Evolutionary conservation across 1,139 yeast species (phyloP).

Genomic region (Debaryomyces fabryi): DNA sequence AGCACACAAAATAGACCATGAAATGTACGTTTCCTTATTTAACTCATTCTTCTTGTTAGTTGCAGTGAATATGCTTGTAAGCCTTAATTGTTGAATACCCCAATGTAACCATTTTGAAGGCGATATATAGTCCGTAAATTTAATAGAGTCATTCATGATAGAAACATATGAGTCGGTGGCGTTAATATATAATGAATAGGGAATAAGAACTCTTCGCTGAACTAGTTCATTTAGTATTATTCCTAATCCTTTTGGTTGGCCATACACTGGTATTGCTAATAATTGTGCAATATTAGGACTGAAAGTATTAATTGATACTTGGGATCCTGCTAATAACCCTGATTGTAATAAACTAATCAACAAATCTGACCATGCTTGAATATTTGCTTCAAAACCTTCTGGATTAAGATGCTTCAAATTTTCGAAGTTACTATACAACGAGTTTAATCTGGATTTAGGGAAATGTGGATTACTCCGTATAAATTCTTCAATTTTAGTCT

Average conservation of each 20-base stretch:
- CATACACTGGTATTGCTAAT: conserved; percentile 31
- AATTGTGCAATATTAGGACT: conserved; percentile 24
- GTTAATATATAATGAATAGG: conserved; percentile 22
- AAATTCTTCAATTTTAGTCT: conserved; percentile 16
- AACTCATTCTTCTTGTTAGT: conserved; percentile 18
- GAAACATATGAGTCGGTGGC: conserved; percentile 4
- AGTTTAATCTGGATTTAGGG: conserved; percentile 54
- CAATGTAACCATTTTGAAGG: conserved; percentile 20
- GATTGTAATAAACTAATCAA: conserved; percentile 24
- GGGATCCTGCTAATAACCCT: conserved; percentile 19
- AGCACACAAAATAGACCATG: conserved; percentile 25
- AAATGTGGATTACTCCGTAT: conserved; percentile 31
- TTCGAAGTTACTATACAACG: conserved; percentile 65
- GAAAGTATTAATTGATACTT: conserved; percentile 25
- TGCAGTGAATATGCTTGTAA: conserved; percentile 11
- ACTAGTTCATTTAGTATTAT: conserved; percentile 31
- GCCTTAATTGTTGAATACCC: conserved; percentile 15
- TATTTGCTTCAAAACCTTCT: conserved; percentile 72
- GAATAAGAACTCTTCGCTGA: conserved; percentile 23
- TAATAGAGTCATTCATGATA: neutral
- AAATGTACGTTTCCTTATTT: conserved; percentile 28
- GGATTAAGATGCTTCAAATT: conserved; percentile 55
- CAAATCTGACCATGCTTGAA: conserved; percentile 59
- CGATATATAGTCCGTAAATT: conserved; percentile 12
- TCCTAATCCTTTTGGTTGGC: conserved; percentile 31